Evolutionary conservation across 331 rosid species (phyloP), one percentile per base, ranked within the genome.

Genomic region (Rosa hybrid): DNA sequence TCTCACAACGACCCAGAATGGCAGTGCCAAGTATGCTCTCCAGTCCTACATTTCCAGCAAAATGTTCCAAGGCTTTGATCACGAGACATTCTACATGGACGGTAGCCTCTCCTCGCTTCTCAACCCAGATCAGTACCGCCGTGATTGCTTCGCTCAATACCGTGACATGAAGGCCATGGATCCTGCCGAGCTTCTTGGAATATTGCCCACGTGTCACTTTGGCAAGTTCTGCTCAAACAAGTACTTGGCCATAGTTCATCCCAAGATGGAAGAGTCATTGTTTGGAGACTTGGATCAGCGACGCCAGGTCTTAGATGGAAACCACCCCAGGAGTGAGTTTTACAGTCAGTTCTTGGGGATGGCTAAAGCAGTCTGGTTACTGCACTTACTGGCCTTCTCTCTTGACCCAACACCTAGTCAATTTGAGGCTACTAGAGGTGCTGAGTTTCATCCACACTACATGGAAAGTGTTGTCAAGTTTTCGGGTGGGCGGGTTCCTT

Each of bases 251-350:
- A 87, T 95, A 62, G 88, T 93, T 44, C 99, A 93, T 84, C 96
- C 98, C 60, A 95, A 95, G 86, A 95, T 95, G 99, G 99, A 95
- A 83, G 98, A 93, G 86, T 95, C 99, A n/a, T 81, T 95, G 90
- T 91, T 95, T 39, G 97, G 99, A 13, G 90, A 95, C 85, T 79
- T 88, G 83, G 97, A 95, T 70, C 99, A 95, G 82, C 89, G 88
- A 74, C 86, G 80, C 68, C 97, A 89, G 78, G 86, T 93, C 44
- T 53, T 89, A 72, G 94, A 87, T 1, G 98, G 97, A 71, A 85
- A 80, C 77, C 99, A 95, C 78, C 98, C 98, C 0, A 84, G 99
- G 86, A 95, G 89, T 78, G 88, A 91, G 74, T 95, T 95, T 76
- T 95, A 93, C 67, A 86, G 88, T 38, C 90, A 87, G 69, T 93